Evolutionary conservation across 2,329 filamentous ascomycete species (phyloP).

Genomic region (Penicillium sp.): DNA sequence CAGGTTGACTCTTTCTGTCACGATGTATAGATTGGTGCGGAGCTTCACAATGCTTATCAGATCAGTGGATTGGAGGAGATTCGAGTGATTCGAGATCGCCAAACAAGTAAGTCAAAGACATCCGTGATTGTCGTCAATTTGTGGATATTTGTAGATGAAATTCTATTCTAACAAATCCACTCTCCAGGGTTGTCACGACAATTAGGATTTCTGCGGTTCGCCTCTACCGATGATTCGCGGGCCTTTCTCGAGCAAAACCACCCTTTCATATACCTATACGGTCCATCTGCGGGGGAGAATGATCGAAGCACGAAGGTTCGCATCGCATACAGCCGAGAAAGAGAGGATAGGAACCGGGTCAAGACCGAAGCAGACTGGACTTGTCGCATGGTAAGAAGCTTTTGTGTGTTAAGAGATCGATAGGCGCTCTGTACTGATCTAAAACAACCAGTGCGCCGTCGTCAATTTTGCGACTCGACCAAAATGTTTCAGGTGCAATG

Average conservation of each 20-base stretch:
- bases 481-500: slow-evolving; percentile 55
- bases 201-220: slow-evolving; percentile 53
- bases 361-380: slow-evolving; percentile 52
- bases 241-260: slow-evolving; percentile 50
- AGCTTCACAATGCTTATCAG: slow-evolving; percentile 48
- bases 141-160: too few relatives aligned
- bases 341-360: slow-evolving; percentile 45
- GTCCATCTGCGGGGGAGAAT: slow-evolving; percentile 35
- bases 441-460: slow-evolving; percentile 44
- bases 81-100: slow-evolving; percentile 53
- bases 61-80: slow-evolving; percentile 52
- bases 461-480: slow-evolving; percentile 53
- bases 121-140: too few relatives aligned
- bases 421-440: neutral
- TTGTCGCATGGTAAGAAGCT: slow-evolving; percentile 44
- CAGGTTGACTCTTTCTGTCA: slow-evolving; percentile 27
- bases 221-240: slow-evolving; percentile 44
- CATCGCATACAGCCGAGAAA: slow-evolving; percentile 50
- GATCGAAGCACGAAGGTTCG: slow-evolving; percentile 42
- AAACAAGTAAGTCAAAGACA: slow-evolving; percentile 44
- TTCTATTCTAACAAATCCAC: too few relatives aligned
- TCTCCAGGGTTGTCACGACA: slow-evolving; percentile 48
- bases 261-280: slow-evolving; percentile 47
- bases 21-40: slow-evolving; percentile 48
- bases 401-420: neutral